Percentiles rank a stretch among this genome's conserved stretches.
Conservation (phyloP, 768 basidiomycete species). For the Guyanaporus albipodus region DNA sequence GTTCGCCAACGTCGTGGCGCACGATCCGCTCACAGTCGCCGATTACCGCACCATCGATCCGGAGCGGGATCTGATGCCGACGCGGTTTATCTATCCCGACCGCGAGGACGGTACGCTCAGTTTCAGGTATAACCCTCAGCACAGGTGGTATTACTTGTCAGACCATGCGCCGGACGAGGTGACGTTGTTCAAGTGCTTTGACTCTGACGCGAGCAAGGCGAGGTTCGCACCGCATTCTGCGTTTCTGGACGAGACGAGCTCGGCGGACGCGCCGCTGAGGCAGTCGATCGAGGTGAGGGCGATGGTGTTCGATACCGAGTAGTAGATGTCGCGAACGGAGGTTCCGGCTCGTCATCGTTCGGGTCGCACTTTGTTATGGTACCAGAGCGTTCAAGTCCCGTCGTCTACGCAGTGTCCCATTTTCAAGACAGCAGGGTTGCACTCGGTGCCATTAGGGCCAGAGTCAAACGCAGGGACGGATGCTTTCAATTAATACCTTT, state of each 20-base stretch:
- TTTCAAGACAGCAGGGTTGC: too few relatives aligned
- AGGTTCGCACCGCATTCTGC: slow-evolving; percentile 35
- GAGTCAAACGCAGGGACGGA: too few relatives aligned
- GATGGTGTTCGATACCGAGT: slow-evolving; percentile 38
- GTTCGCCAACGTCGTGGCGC: neutral
- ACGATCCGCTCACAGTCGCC: neutral
- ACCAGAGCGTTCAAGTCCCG: too few relatives aligned
- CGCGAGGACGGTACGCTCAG: slow-evolving; percentile 20
- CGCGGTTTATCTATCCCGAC: slow-evolving; percentile 31
- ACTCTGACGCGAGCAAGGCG: slow-evolving; percentile 36
- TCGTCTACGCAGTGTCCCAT: too few relatives aligned
- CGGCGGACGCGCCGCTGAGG: slow-evolving; percentile 31
- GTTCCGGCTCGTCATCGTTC: too few relatives aligned
- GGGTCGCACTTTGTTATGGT: too few relatives aligned
- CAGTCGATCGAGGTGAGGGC: slow-evolving; percentile 40
- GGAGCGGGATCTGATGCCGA: slow-evolving; percentile 3
- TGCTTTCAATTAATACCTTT: too few relatives aligned
- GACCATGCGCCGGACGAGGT: slow-evolving; percentile 39
- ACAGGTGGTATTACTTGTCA: slow-evolving; percentile 37
- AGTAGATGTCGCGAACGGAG: too few relatives aligned
- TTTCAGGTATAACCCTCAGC: slow-evolving; percentile 33
- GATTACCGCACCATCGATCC: slow-evolving; percentile 1
- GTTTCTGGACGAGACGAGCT: slow-evolving; percentile 33
- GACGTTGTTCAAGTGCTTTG: slow-evolving; percentile 40
- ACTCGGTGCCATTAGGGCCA: too few relatives aligned